phyloP scores from a whole-genome alignment of 306 rosid genomes.

The Senna tora region DNA sequence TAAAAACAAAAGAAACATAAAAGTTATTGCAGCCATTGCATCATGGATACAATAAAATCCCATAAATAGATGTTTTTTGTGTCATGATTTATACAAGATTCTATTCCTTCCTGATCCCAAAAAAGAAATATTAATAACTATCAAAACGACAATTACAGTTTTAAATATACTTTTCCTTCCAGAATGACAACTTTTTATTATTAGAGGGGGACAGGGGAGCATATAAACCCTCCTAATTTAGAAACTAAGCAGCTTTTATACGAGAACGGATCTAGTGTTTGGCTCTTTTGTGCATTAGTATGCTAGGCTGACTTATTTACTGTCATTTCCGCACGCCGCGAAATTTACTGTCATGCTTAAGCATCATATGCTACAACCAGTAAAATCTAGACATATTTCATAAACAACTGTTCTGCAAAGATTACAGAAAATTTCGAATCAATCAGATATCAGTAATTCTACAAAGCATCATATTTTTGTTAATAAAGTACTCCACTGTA shows the following conservation, averaged over 20 bases:
- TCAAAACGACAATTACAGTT: background rate
- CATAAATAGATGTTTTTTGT: background rate
- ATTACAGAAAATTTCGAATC: background rate
- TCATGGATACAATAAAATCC: conserved; percentile 3
- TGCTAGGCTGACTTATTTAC: no score
- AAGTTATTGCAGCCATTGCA: background rate
- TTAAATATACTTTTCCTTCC: background rate
- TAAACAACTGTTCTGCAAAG: background rate
- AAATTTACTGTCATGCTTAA: background rate
- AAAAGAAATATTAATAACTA: background rate
- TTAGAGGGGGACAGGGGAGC: background rate
- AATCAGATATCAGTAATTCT: background rate
- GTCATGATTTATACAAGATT: background rate
- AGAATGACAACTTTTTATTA: background rate
- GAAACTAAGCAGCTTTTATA: background rate
- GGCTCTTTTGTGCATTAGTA: no score
- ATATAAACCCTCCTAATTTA: background rate
- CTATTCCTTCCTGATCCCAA: background rate
- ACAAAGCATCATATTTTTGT: background rate
- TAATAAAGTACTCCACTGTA: background rate
- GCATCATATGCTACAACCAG: conserved; percentile 1
- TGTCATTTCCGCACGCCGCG: background rate
- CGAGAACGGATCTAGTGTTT: no score
- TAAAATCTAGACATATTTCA: background rate
- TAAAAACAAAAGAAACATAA: conserved; percentile 36